Conservation (phyloP, 164 flowering plant genomes). For the Sextonia rubra region DNA sequence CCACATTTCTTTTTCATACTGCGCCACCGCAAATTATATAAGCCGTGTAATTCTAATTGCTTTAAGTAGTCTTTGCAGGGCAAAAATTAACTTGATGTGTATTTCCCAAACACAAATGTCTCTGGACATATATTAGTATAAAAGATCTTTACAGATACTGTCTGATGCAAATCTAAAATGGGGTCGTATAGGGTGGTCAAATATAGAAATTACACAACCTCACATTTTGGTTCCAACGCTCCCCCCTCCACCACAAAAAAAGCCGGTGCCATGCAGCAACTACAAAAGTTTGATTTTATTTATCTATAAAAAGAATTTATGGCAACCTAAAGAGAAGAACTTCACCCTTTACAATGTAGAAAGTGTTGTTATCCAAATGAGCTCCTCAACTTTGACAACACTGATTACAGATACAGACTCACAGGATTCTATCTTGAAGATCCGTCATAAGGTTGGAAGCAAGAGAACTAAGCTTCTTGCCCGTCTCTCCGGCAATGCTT, state of each 20-base stretch:
- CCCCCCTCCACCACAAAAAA: background rate
- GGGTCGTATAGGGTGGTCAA: background rate
- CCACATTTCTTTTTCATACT: too few species aligned
- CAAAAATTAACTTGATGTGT: too few species aligned
- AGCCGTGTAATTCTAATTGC: too few species aligned
- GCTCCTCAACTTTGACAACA: background rate
- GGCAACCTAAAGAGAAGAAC: background rate
- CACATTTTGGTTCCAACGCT: background rate
- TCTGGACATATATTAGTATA: too few species aligned
- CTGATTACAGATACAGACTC: conserved; percentile 12
- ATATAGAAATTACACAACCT: background rate
- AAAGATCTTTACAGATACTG: background rate
- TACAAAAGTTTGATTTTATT: conserved; percentile 1
- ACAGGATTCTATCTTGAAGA: conserved; percentile 91
- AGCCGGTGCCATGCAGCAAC: background rate
- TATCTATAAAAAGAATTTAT: conserved; percentile 4
- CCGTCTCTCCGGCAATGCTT: conserved; percentile 95
- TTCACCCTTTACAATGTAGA: background rate
- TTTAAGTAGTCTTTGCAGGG: too few species aligned
- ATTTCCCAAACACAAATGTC: too few species aligned
- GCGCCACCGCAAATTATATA: too few species aligned
- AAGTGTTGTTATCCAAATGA: background rate
- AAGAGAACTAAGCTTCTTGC: conserved; percentile 78
- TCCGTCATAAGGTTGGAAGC: conserved; percentile 76
- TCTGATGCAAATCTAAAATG: background rate